Base-by-base conservation (phyloP, 495 filamentous ascomycete genomes). In the Daldinia loculata region DNA sequence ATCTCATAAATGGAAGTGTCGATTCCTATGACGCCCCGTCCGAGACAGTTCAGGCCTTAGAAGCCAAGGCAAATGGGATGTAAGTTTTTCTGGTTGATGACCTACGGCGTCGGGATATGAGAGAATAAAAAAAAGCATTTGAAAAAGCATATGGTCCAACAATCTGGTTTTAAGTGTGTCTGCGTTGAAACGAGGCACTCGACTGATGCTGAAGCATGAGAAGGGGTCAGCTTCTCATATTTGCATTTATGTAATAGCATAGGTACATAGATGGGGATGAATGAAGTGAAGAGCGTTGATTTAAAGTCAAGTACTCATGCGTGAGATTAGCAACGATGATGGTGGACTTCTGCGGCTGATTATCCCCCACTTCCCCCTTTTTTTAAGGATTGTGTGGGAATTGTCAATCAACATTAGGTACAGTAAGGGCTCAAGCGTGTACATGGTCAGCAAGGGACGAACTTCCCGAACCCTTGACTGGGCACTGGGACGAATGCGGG, bases 61-160 rank as follows among this genome's bases (percentile, higher is more conserved):
- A 87, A 70, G 78, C 77, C 29, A 83, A 83, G 75, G 83, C 80
- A 41, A 83, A 80, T 59, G 80, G 76, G 56, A 71, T 78, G 73
- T 82, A 66, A 79, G 27, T 26, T n/a, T 3, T 17, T 30, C 11
- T 53, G 15, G 50, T 17, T 15, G 50, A 27, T 53, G 50, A 53
- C 30, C 50, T 53, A 48, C 26, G 27, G 50, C 50, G 30, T 29
- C 26, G 27, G 26, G 50, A 53, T 53, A 9, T 29, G 15, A 17
- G 19, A 26, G 56, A 17, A 32, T 30, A 34, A 59, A 59, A 59
- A 59, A 43, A 41, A 34, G 30, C 7, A 34, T 5, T 34, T 55
- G 53, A 56, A 67, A 57, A 48, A 60, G 48, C 36, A 61, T 58
- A 43, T 50, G 61, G 48, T 52, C 41, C 36, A 66, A 24, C 53